Base-by-base conservation (phyloP, 805 yeast genomes). In the Barnettozyma populi region DNA sequence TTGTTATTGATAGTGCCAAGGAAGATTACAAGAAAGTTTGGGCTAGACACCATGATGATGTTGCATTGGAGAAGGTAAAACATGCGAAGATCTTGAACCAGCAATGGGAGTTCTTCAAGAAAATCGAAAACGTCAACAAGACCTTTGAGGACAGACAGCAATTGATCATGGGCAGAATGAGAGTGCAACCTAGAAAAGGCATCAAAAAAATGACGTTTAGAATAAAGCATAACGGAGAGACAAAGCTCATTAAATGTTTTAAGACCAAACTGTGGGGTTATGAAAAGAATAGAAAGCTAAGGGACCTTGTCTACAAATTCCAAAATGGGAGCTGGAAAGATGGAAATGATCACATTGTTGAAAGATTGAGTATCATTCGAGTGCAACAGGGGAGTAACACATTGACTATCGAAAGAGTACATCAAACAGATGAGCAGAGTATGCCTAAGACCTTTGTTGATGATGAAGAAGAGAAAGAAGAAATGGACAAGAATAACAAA, bases 221-320 rank as follows among this genome's bases (percentile, higher is more conserved):
- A 55, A 74, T 84, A 3, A 72, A 70, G 51, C 73, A 77, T 49
- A 79, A 76, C 57, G 88, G 83, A 7, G 75, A 66, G 41, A 66
- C 79, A 45, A 81, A 78, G 63, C 70, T 71, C 5, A 66, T 85
- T 48, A 78, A 78, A 56, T 71, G 83, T 54, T 76, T 75, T 56
- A 89, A 90, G 67, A 79, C 83, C 29, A 90, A 90, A 62, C 73
- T 94, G 36, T 92, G 99, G 99, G 98, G 98, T 3, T 75, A 79
- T 51, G 90, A 86, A 54, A 86, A 86, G 67, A 75, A 78, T 52
- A 83, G 77, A 57, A 70, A 74, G 3, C 62, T 74, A 2, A 73
- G 75, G 31, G 94, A 84, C 55, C 70, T 90, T 54, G 86, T 84
- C 0, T 76, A 72, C 65, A 70, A 71, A 46, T 90, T 78, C 61